A percentile compares a stretch with the other conserved stretches of the same genome.
phyloP scores from a whole-genome alignment of 352 stramenopile genomes.

The Globisporangium mamillatum region DNA sequence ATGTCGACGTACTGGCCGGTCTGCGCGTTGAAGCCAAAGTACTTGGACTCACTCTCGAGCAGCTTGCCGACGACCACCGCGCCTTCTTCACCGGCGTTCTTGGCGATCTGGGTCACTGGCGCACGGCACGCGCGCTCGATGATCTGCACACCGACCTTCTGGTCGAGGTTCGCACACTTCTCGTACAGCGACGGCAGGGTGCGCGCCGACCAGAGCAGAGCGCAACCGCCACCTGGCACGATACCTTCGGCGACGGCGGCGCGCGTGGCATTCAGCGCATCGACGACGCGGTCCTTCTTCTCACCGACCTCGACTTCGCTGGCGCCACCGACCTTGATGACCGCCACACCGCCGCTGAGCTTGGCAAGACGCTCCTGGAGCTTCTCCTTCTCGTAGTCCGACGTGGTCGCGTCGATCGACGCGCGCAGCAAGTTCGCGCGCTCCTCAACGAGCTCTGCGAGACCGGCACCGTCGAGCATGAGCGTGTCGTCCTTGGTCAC shows the following conservation, averaged over 20 bases:
- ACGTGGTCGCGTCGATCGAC: slow-evolving; percentile 96
- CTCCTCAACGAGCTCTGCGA: slow-evolving; percentile 94
- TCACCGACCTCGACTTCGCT: slow-evolving; percentile 99
- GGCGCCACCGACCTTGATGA: slow-evolving; percentile 99
- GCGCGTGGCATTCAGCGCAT: slow-evolving; percentile 99
- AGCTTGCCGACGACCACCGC: slow-evolving; percentile 98
- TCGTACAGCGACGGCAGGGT: slow-evolving; percentile 89
- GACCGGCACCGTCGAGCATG: slow-evolving; percentile 94
- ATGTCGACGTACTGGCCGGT: slow-evolving; percentile 98
- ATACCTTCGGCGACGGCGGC: slow-evolving; percentile 99
- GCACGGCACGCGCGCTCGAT: slow-evolving; percentile 93
- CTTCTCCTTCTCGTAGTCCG: slow-evolving; percentile 99
- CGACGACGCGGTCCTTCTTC: slow-evolving; percentile 99
- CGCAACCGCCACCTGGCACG: slow-evolving; percentile 97
- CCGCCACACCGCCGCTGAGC: slow-evolving; percentile 97
- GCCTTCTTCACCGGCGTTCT: slow-evolving; percentile 98
- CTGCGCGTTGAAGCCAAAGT: slow-evolving; percentile 97
- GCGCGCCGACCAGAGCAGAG: slow-evolving; percentile 96
- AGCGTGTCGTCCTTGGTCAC: slow-evolving; percentile 99
- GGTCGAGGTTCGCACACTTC: slow-evolving; percentile 94
- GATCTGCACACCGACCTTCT: slow-evolving; percentile 98
- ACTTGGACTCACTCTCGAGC: slow-evolving; percentile 92
- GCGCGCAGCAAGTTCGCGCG: slow-evolving; percentile 94
- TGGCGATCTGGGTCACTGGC: slow-evolving; percentile 96
- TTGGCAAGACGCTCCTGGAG: slow-evolving; percentile 99